phyloP scores from a whole-genome alignment of 441 rosid genomes.

The Populus trichocarpa region DNA sequence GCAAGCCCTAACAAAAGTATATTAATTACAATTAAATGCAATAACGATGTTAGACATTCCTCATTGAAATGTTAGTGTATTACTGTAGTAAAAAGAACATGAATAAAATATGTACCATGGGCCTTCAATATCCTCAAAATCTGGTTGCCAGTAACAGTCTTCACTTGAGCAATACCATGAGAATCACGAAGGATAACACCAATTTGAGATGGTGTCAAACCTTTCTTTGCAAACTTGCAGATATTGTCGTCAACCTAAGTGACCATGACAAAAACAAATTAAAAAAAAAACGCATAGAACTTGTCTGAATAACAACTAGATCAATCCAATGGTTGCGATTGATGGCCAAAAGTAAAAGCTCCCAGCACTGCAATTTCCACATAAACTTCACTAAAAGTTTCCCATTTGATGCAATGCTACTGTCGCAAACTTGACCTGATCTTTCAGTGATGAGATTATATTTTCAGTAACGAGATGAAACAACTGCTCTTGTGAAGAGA shows the following conservation, averaged over 20 bases:
- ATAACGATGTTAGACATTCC: background rate
- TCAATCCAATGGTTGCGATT: background rate
- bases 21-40: background rate
- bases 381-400: background rate
- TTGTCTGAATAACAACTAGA: background rate
- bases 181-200: constrained; percentile 87
- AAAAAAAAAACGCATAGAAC: background rate
- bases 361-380: background rate
- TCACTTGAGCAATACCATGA: constrained; percentile 80
- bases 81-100: background rate
- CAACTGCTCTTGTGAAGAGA: background rate
- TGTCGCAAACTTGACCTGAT: background rate
- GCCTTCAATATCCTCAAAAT: constrained; percentile 70
- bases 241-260: constrained; percentile 70
- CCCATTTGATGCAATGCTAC: background rate
- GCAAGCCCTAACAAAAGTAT: constrained; percentile 45
- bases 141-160: constrained; percentile 72
- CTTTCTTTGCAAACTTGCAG: constrained; percentile 81
- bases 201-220: constrained; percentile 75
- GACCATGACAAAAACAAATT: too few species aligned
- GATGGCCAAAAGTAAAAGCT: background rate
- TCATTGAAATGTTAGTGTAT: background rate
- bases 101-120: constrained; percentile 31
- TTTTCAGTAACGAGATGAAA: background rate
- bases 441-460: background rate